phyloP scores from a whole-genome alignment of 1,284 basidiomycete species.

The Leccinum subrobustum region DNA sequence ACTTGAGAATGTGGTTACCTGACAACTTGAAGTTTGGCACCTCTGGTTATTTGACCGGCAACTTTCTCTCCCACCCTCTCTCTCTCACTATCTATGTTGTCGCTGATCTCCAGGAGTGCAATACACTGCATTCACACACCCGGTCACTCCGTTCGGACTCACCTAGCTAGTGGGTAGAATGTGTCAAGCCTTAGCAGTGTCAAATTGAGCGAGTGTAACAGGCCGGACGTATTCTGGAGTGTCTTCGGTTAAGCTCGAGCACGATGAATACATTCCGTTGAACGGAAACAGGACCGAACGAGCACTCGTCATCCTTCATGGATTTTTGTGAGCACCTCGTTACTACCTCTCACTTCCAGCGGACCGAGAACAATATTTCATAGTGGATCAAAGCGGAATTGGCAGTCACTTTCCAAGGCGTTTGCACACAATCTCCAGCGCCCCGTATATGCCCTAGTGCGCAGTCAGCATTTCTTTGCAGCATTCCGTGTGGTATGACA shows the following conservation, averaged over 20 bases:
- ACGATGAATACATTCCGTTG: conserved; percentile 42
- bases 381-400: conserved; percentile 82
- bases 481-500: background rate
- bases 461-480: conserved; percentile 17
- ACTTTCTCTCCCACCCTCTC: background rate
- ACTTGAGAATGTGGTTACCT: background rate
- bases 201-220: conserved; percentile 17
- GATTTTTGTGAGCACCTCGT: conserved; percentile 52
- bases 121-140: background rate
- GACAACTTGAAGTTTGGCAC: no score
- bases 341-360: background rate
- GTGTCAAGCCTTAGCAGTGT: background rate
- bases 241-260: conserved; percentile 42
- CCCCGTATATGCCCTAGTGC: conserved; percentile 73
- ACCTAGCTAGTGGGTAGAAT: conserved; percentile 9
- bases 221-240: conserved; percentile 23
- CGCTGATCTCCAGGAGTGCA: background rate
- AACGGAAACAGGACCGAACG: conserved; percentile 40
- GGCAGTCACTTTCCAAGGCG: conserved; percentile 67
- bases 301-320: conserved; percentile 65
- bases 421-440: conserved; percentile 56
- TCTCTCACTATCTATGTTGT: conserved; percentile 10
- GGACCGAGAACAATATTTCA: background rate
- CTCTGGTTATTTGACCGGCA: conserved; percentile 11
- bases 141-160: background rate